Base-by-base conservation (phyloP, 331 rosid genomes). In the Telfairia occidentalis region DNA sequence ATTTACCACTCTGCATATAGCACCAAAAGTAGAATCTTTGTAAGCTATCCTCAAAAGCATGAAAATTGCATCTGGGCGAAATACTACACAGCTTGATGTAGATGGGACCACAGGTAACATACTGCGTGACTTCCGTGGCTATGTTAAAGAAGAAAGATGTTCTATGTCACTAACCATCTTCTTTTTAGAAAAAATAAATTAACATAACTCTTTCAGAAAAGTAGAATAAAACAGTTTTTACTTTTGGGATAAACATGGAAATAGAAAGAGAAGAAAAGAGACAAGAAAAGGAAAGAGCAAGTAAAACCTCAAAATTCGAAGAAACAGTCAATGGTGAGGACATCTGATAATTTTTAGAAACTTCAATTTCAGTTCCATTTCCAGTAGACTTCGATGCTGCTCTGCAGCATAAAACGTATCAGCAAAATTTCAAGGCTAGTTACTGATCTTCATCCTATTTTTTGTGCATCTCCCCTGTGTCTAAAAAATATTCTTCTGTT, bases 61-160 rank as follows among this genome's bases (percentile, higher is more conserved):
- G 84, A 93, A 84, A 83, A 93, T 83, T 71, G 86, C 84, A 81
- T 93, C 97, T 53, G 93, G 86, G 65, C 91, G 87, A 71, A 93
- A 93, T 40, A 85, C 96, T 76, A 85, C 80, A 79, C 85, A 82
- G 77, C 92, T 88, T 34, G 85, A 87, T 43, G 93, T 79, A 52
- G 94, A 82, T 58, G 79, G 71, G 54, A 74, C 67, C 54, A 89
- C 86, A 86, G 96, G 86, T 75, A 90, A 71, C 23, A 84, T 79
- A 81, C 84, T 84, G 72, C 96, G 93, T 45, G 90, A 89, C 80
- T 85, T 93, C 80, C 92, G 89, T 24, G 98, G 98, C 98, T 90
- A 88, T 84, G 80, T 53, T 43, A 78, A 53, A 72, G 50, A 63
- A 71, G 52, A 13, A 60, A 38, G 26, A 74, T 13, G 7, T 24